Percentiles rank a stretch among this genome's conserved stretches.
These are phyloP conservation scores for Pseudocercospora eumusae DNA, from an alignment of 2,329 filamentous ascomycete species.

Conservation along the genomic window DNA sequence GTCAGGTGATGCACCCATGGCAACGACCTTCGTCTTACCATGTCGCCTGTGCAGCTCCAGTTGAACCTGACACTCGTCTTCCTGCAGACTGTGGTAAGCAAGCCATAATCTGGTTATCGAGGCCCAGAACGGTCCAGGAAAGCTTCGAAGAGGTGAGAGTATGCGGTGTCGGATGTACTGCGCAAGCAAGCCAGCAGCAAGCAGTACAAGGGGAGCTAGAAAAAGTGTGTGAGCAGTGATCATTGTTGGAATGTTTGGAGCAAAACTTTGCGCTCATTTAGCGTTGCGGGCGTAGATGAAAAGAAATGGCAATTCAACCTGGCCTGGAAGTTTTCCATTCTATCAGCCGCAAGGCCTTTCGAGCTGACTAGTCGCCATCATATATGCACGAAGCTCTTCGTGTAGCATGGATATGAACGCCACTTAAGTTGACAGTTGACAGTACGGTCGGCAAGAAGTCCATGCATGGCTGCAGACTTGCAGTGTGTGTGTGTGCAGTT, in stretches of 20 bases:
- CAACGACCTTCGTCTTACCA: slow-evolving; percentile 4
- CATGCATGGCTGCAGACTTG: not conserved
- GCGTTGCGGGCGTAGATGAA: not conserved
- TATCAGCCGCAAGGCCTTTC: not conserved
- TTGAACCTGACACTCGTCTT: slow-evolving; percentile 47
- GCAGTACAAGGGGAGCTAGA: not conserved
- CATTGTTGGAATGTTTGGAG: not conserved
- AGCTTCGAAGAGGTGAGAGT: slow-evolving; percentile 44
- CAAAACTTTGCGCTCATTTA: not conserved
- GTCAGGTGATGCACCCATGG: not conserved
- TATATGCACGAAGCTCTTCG: not conserved
- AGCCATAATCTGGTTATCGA: slow-evolving; percentile 37
- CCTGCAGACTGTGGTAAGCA: slow-evolving; percentile 53
- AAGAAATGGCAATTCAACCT: not conserved
- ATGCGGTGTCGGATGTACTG: slow-evolving; percentile 16
- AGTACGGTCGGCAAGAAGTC: not conserved
- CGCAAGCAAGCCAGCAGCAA: not conserved
- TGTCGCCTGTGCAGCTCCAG: slow-evolving; percentile 37
- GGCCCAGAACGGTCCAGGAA: slow-evolving; percentile 23
- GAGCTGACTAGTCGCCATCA: not conserved
- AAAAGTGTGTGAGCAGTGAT: not conserved
- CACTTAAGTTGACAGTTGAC: too few species aligned
- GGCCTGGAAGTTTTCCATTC: too few species aligned
- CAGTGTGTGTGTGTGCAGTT: too few species aligned
- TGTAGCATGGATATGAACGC: not conserved